Evolutionary conservation across 78 protist genomes (phyloP), one percentile per base, ranked within the genome.

Genomic region (Dictyostelium citrinum): DNA sequence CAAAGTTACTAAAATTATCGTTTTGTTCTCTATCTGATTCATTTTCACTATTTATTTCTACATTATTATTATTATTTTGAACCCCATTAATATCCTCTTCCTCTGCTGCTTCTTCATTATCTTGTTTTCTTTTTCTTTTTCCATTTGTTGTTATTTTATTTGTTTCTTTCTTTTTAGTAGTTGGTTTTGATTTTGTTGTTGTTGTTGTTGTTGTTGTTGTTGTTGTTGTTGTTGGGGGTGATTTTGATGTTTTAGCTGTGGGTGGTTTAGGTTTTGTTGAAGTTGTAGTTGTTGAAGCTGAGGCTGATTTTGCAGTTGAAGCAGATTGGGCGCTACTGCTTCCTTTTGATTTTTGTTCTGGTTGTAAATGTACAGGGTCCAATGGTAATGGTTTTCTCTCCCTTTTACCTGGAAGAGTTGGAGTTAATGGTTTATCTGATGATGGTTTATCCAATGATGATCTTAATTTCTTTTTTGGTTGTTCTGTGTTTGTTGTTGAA

Each of bases 101-200:
- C 0, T 10, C 81, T n/a, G 6, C 58, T 35, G n/a, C 60, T 11
- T n/a, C 60, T 22, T 39, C 41, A 0, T 41, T 11, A 2, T 74
- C 80, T 17, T 17, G 37, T 75, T 75, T 33, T 72, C 79, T 72
- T 75, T 41, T 75, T 78, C 68, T 78, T 39, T 31, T 78, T 49
- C 71, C 49, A 22, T 78, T 78, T 27, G 46, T 27, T 78, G 37
- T 27, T 27, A 29, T 64, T 64, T 9, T 64, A 5, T 0, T n/a
- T 27, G 35, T 22, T 27, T n/a, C 35, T 27, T 27, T 64, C 35
- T 27, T 64, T 64, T n/a, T 29, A 22, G 29, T 16, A 16, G 22
- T 20, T 17, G 29, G 39, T 22, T 45, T 27, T 75, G 46, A 35
- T 75, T 35, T 75, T n/a, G 37, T 14, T 35, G 29, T 22, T 7